These are phyloP conservation scores for Yarrowia sp. DNA, from an alignment of 805 yeast species.

Conservation along the genomic window DNA sequence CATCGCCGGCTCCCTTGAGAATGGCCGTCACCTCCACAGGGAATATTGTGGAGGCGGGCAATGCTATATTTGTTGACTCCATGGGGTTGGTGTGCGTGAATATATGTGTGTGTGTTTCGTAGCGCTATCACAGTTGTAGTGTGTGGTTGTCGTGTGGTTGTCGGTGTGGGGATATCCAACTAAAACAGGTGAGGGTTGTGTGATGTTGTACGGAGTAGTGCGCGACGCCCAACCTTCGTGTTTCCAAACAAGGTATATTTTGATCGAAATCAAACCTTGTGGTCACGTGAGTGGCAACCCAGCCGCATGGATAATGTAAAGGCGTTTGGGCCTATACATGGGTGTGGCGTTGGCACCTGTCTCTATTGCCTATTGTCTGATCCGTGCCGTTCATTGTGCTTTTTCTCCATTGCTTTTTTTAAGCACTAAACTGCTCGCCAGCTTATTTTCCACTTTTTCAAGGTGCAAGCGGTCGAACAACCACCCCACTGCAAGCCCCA, in stretches of 20 bases:
- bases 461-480: too few relatives aligned
- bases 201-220: constrained; percentile 21
- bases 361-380: background rate
- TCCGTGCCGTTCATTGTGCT: background rate
- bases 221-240: constrained; percentile 24
- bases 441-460: too few relatives aligned
- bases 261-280: background rate
- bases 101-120: background rate
- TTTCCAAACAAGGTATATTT: background rate
- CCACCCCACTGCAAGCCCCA: too few relatives aligned
- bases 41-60: constrained; percentile 64
- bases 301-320: constrained; percentile 24
- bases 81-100: too few relatives aligned
- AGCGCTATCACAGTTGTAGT: background rate
- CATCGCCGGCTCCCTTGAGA: constrained; percentile 46
- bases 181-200: constrained; percentile 10
- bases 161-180: background rate
- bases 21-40: constrained; percentile 64
- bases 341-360: background rate
- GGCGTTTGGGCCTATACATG: background rate
- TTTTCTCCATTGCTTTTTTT: background rate
- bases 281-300: constrained; percentile 5
- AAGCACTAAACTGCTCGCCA: too few relatives aligned
- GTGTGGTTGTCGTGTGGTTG: background rate
- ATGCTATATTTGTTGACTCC: constrained; percentile 46